A percentile compares a stretch with the other conserved stretches of the same genome.
These are phyloP conservation scores for Umbilicus rupestris DNA, from an alignment of 164 flowering plant species.

Conservation along the genomic window DNA sequence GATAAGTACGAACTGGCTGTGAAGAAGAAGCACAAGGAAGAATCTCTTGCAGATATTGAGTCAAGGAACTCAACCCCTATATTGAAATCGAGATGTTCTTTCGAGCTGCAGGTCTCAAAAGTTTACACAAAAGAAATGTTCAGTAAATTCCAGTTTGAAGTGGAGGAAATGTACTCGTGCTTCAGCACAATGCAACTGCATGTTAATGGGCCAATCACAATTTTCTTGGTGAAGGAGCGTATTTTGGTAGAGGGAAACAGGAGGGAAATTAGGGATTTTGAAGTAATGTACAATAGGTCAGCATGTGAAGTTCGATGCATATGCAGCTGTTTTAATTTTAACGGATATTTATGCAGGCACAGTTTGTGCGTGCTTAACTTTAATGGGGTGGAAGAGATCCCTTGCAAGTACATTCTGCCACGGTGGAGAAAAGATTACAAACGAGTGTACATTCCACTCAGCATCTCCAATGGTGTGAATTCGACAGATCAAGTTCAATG, in stretches of 20 bases:
- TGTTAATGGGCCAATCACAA: slow-evolving; percentile 29
- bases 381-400: slow-evolving; percentile 38
- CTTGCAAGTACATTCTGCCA: slow-evolving; percentile 26
- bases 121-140: slow-evolving; percentile 38
- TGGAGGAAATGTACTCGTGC: slow-evolving; percentile 36
- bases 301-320: slow-evolving; percentile 36
- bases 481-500: slow-evolving; percentile 19
- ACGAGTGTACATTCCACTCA: slow-evolving; percentile 22
- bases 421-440: slow-evolving; percentile 40
- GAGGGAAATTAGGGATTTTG: slow-evolving; percentile 33
- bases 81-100: slow-evolving; percentile 29
- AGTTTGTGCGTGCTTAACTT: slow-evolving; percentile 36
- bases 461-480: slow-evolving; percentile 14
- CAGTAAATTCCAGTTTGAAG: slow-evolving; percentile 35
- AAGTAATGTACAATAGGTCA: slow-evolving; percentile 33
- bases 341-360: slow-evolving; percentile 36
- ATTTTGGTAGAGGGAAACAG: slow-evolving; percentile 27
- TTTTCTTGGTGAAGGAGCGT: slow-evolving; percentile 37
- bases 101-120: slow-evolving; percentile 36
- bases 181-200: slow-evolving; percentile 36
- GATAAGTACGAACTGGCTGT: slow-evolving; percentile 54
- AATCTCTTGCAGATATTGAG: slow-evolving; percentile 35
- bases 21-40: slow-evolving; percentile 43
- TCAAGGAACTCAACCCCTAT: slow-evolving; percentile 23
- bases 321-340: slow-evolving; percentile 36